Evolutionary conservation across 768 basidiomycete genomes (phyloP), one percentile per base, ranked within the genome.

Genomic region (Phlebiopsis flavidoalba): DNA sequence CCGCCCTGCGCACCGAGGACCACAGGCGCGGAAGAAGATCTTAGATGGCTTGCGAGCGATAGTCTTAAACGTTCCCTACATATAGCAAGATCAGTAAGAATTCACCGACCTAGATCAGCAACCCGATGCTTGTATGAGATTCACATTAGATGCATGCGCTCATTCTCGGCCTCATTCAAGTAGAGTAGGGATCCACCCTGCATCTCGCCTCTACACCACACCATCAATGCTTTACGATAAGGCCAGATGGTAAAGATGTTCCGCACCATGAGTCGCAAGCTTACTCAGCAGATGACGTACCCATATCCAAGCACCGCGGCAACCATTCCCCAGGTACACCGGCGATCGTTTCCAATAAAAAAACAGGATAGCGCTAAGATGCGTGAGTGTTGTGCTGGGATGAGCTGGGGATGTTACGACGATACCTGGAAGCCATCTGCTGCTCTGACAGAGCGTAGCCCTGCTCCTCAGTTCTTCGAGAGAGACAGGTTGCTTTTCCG

Each of bases 321-420:
- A n/a, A 91, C 93, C 93, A 95, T 95, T 5, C 95, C n/a, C n/a
- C 95, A 19, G 96, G 96, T 1, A 98, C 95, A 21, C 92, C 97
- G 12, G 97, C 97, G 57, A 97, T 85, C 56, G 83, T 87, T 75
- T 98, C 96, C 36, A 98, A n/a, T n/a, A n/a, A n/a, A n/a, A 80
- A 75, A 88, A 83, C 51, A 88, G 72, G 63, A 87, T 81, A n/a
- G 24, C 88, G 76, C 68, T 78, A 61, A 14, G 14, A 17, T 15
- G 8, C 19, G 19, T 57, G n/a, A 53, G 17, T n/a, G n/a, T 48
- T 17, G 43, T 56, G n/a, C n/a, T 22, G 51, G 35, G 19, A 40
- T 26, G 50, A n/a, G 24, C 45, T 53, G 24, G 19, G 35, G 24
- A n/a, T 47, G 24, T 17, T 31, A 6, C 6, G 11, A 47, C 73